Percentiles rank a stretch among this genome's conserved stretches.
These are phyloP conservation scores for Cystobasidiaceae sp. DNA, from an alignment of 1,284 basidiomycete species.

Conservation along the genomic window DNA sequence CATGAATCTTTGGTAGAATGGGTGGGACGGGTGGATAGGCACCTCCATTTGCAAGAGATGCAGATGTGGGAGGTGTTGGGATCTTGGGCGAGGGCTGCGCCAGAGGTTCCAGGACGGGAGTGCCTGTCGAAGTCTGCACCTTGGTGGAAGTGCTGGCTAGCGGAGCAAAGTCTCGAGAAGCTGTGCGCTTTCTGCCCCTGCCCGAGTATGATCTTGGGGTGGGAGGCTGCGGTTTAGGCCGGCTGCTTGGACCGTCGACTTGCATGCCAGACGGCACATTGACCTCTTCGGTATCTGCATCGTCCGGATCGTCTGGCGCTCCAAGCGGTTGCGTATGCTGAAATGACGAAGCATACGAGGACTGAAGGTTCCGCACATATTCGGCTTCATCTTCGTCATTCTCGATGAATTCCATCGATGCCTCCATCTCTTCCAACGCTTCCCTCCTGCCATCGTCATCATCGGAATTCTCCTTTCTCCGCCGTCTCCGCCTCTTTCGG, in stretches of 20 bases:
- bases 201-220: too few species aligned
- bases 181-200: too few species aligned
- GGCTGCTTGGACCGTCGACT: too few species aligned
- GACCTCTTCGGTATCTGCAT: slow-evolving; percentile 3
- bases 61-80: too few species aligned
- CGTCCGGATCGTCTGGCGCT: slow-evolving; percentile 12
- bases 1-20: slow-evolving; percentile 13
- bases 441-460: slow-evolving; percentile 23
- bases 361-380: not conserved
- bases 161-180: too few species aligned
- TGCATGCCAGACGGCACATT: too few species aligned
- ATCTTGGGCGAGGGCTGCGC: too few species aligned
- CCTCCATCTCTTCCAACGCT: slow-evolving; percentile 16
- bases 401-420: slow-evolving; percentile 24
- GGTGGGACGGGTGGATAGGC: not conserved
- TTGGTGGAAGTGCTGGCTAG: too few species aligned
- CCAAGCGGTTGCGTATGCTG: not conserved
- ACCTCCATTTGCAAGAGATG: too few species aligned
- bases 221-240: too few species aligned
- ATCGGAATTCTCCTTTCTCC: slow-evolving; percentile 2
- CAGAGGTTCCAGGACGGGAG: too few species aligned
- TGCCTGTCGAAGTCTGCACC: too few species aligned
- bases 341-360: slow-evolving; percentile 4
- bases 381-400: not conserved
- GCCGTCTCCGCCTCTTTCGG: slow-evolving; percentile 3